A percentile compares a stretch with the other conserved stretches of the same genome.
These are phyloP conservation scores for Cladosporium velox DNA, from an alignment of 2,329 filamentous ascomycete species.

Conservation along the genomic window DNA sequence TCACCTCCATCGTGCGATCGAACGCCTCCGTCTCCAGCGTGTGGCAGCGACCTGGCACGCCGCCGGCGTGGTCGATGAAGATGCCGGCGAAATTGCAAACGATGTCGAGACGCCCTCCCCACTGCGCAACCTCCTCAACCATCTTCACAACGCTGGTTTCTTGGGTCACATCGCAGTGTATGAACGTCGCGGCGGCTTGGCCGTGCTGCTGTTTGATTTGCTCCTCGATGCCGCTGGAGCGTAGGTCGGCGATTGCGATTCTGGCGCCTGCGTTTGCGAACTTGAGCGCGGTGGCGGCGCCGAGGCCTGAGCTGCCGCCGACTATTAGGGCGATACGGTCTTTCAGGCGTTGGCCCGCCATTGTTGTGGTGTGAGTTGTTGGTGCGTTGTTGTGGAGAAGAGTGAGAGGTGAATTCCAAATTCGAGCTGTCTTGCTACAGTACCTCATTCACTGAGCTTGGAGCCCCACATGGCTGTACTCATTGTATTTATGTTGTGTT, in stretches of 20 bases:
- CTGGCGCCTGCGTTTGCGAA: constrained; percentile 33
- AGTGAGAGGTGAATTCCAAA: background rate
- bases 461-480: background rate
- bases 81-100: constrained; percentile 33
- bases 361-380: background rate
- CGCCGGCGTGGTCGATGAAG: constrained; percentile 22
- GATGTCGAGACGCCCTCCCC: constrained; percentile 33
- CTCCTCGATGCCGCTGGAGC: constrained; percentile 26
- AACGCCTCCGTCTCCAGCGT: constrained; percentile 28
- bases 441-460: background rate
- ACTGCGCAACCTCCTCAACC: constrained; percentile 28
- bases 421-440: background rate
- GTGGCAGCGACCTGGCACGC: constrained; percentile 21
- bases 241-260: constrained; percentile 32
- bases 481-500: background rate
- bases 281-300: constrained; percentile 31
- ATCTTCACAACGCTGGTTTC: constrained; percentile 29
- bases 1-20: constrained; percentile 36
- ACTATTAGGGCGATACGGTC: constrained; percentile 35
- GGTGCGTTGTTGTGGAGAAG: too few species aligned
- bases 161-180: constrained; percentile 31
- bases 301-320: constrained; percentile 32
- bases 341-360: constrained; percentile 24
- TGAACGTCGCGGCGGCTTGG: constrained; percentile 27
- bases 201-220: constrained; percentile 29